A percentile compares a stretch with the other conserved stretches of the same genome.
Conservation (phyloP, 257 asterid genomes). For the Petunia axillaris region DNA sequence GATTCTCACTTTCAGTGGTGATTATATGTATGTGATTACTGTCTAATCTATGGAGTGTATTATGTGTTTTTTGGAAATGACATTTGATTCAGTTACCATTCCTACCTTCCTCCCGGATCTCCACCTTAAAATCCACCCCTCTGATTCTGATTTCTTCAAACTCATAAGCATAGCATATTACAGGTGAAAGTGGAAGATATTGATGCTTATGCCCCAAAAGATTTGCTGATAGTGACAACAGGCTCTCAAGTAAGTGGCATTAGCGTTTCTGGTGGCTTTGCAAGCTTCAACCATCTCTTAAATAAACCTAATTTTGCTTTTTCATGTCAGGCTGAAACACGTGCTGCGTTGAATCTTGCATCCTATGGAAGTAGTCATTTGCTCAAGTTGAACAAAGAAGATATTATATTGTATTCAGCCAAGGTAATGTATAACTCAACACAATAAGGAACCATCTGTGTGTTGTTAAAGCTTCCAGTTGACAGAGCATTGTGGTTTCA, state of each 20-base stretch:
- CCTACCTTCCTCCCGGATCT: background rate
- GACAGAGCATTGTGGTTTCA: too few species aligned
- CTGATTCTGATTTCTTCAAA: background rate
- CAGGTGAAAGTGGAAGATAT: constrained; percentile 97
- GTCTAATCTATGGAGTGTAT: background rate
- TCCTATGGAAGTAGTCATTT: constrained; percentile 95
- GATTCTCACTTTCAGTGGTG: background rate
- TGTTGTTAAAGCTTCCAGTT: too few species aligned
- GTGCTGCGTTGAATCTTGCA: constrained; percentile 99
- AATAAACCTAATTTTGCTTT: constrained; percentile 34
- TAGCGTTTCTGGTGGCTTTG: constrained; percentile 24
- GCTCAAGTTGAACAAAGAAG: constrained; percentile 86
- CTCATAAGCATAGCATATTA: constrained; percentile 10
- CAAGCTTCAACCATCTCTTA: background rate
- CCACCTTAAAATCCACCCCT: background rate
- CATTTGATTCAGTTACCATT: background rate
- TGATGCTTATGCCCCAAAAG: constrained; percentile 94
- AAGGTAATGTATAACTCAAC: constrained; percentile 56
- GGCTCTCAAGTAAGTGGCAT: constrained; percentile 89
- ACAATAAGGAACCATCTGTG: too few species aligned
- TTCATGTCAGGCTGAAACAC: constrained; percentile 91
- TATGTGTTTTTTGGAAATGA: background rate
- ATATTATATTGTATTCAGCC: constrained; percentile 90
- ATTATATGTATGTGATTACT: background rate
- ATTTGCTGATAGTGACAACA: constrained; percentile 95